Evolutionary conservation across 768 basidiomycete genomes (phyloP).

Genomic region (Amyloporia xantha): DNA sequence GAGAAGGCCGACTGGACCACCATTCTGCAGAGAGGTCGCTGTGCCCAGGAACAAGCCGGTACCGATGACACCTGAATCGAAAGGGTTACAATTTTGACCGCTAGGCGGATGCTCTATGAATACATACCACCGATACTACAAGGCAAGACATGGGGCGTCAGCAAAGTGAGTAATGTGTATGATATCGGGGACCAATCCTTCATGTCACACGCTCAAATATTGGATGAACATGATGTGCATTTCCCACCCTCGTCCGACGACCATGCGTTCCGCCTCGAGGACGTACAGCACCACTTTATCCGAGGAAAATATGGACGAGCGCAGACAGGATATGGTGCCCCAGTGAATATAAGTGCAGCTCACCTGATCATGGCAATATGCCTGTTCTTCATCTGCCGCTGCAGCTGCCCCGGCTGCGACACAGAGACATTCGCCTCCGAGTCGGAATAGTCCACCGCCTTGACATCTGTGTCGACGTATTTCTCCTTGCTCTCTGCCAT

Average conservation of each 20-base stretch:
- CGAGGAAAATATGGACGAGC: too few species aligned
- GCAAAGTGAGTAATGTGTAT: too few species aligned
- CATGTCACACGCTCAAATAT: too few species aligned
- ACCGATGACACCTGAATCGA: slow-evolving; percentile 32
- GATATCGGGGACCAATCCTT: too few species aligned
- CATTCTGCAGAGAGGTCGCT: slow-evolving; percentile 35
- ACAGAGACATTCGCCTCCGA: slow-evolving; percentile 5
- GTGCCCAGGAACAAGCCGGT: slow-evolving; percentile 53
- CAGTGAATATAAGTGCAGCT: neutral
- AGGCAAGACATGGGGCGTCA: too few species aligned
- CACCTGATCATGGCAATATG: slow-evolving; percentile 29
- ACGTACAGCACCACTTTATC: too few species aligned
- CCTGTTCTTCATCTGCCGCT: slow-evolving; percentile 26
- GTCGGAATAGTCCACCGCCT: neutral
- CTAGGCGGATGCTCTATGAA: neutral
- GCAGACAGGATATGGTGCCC: neutral
- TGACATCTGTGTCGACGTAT: neutral
- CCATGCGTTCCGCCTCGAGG: neutral
- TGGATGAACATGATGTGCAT: too few species aligned
- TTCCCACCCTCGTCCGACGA: too few species aligned
- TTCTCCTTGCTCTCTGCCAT: neutral
- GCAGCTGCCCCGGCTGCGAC: neutral
- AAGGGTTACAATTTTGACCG: neutral
- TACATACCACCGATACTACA: slow-evolving; percentile 19
- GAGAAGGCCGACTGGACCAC: slow-evolving; percentile 42